Conservation (phyloP, 1,284 basidiomycete genomes). For the Jaminaea rosea region DNA sequence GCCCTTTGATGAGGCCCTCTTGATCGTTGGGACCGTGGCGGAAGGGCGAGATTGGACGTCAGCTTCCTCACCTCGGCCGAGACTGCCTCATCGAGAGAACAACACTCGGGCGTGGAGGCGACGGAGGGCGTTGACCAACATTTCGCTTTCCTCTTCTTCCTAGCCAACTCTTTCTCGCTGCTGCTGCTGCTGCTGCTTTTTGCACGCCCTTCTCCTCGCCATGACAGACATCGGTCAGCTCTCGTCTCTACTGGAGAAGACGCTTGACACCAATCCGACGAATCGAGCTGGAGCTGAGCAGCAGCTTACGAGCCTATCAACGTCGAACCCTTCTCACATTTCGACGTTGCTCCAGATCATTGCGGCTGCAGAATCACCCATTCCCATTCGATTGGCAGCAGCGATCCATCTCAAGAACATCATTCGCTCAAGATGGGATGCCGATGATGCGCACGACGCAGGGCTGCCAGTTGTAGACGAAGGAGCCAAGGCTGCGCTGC, state of each 20-base stretch:
- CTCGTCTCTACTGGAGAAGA: constrained; percentile 31
- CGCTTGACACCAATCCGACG: constrained; percentile 23
- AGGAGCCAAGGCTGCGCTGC: constrained; percentile 60
- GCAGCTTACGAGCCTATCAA: constrained; percentile 29
- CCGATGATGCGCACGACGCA: constrained; percentile 17
- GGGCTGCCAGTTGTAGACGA: constrained; percentile 12
- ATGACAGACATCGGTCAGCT: constrained; percentile 26
- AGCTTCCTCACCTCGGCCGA: too few relatives aligned
- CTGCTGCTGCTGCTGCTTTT: not conserved
- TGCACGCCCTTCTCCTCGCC: not conserved
- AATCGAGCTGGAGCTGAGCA: constrained; percentile 32
- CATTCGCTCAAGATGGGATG: constrained; percentile 36
- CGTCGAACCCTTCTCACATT: constrained; percentile 23
- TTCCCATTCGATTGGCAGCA: constrained; percentile 36
- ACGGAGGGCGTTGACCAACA: too few relatives aligned
- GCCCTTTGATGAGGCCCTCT: too few relatives aligned
- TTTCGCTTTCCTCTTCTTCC: too few relatives aligned
- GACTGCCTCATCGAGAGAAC: too few relatives aligned
- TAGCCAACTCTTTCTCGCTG: not conserved
- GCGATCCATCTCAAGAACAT: constrained; percentile 46
- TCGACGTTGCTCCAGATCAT: constrained; percentile 36
- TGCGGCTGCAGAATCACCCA: constrained; percentile 18
- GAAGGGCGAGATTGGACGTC: too few relatives aligned
- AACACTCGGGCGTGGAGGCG: too few relatives aligned
- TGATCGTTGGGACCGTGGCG: too few relatives aligned